Conservation (phyloP, 1,139 yeast genomes). For the Eremothecium coryli region DNA sequence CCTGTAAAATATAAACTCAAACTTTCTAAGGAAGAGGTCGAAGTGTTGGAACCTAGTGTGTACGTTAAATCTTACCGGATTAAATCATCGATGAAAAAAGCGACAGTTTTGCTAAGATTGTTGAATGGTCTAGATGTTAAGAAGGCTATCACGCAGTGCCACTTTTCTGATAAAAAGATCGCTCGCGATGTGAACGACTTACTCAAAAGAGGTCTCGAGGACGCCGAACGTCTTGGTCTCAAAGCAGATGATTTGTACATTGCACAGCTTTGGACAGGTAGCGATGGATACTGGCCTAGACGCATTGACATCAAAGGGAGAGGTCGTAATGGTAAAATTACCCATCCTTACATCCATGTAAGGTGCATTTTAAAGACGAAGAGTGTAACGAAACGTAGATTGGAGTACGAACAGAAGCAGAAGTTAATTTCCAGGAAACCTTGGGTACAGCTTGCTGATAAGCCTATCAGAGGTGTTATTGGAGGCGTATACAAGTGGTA, state of each 20-base stretch:
- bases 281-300: constrained; percentile 68
- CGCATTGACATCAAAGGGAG: constrained; percentile 83
- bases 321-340: constrained; percentile 76
- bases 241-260: constrained; percentile 58
- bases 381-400: constrained; percentile 48
- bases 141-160: constrained; percentile 86
- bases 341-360: constrained; percentile 71
- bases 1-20: constrained; percentile 47
- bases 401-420: constrained; percentile 48
- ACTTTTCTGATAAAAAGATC: constrained; percentile 73
- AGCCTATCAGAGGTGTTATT: constrained; percentile 37
- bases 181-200: constrained; percentile 72
- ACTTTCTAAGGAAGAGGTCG: constrained; percentile 58
- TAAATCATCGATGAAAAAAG: constrained; percentile 81
- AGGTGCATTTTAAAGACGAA: constrained; percentile 64
- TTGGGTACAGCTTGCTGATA: constrained; percentile 35
- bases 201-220: constrained; percentile 61
- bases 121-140: constrained; percentile 58
- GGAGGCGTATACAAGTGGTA: constrained; percentile 47
- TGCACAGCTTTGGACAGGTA: constrained; percentile 84
- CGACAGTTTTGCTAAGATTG: constrained; percentile 70
- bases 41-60: constrained; percentile 75
- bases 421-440: constrained; percentile 41
- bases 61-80: constrained; percentile 70
- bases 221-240: constrained; percentile 53